These are phyloP conservation scores for rapeseed (Brassica napus) DNA, from an alignment of 345 rosid genomes.

Conservation along the genomic window Da-Ae NC_063445.1:52040001-52040500, in stretches of 20 bases:
- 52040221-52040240: neutral
- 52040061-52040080: neutral
- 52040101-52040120: neutral
- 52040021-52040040: neutral
- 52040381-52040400: neutral
- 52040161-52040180: neutral
- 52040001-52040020: neutral
- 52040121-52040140: neutral
- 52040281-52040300: neutral
- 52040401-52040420: too few species aligned
- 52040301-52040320: too few species aligned
- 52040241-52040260: neutral
- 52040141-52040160: neutral
- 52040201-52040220: neutral
- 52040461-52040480: too few species aligned
- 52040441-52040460: too few species aligned
- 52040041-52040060: neutral
- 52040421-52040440: too few species aligned
- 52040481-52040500: too few species aligned
- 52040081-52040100: neutral
- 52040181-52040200: neutral
- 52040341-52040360: neutral
- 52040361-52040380: neutral
- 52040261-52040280: neutral
- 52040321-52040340: too few species aligned